Evolutionary conservation across 2,329 filamentous ascomycete species (phyloP), one percentile per base, ranked within the genome.

Genomic region (Pestalotiopsis sp.): DNA sequence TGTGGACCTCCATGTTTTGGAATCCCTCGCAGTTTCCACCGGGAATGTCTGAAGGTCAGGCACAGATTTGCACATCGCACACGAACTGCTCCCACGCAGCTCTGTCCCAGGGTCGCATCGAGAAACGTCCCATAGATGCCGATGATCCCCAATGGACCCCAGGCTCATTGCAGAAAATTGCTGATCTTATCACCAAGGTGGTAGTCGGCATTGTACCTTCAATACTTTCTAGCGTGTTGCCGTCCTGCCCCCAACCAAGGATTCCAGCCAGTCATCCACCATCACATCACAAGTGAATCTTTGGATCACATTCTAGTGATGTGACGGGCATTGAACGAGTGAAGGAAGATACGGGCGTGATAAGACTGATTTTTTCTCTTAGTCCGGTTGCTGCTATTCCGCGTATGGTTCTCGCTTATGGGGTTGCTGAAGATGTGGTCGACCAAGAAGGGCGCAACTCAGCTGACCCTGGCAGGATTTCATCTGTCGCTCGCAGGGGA

Each of bases 271-370:
- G 23, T 23, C 27, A 59, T 59, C 23, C 36, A 36, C 31, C 31
- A 39, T 62, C 59, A 62, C 59, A 62, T 62, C 59, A 62, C 59
- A 62, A 36, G 36, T 20, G 17, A 36, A 27, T 59, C 57, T 27
- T 52, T 23, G 59, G 38, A 62, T 62, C 59, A 62, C 59, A 62
- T 36, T 27, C 31, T 62, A 20, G 59, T 39, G 59, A 36, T 62
- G 59, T 62, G 59, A 62, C 17, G 36, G 17, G 36, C 17, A n/a
- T n/a, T 9, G 45, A 23, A 52, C 20, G 45, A 52, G n/a, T 52
- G 45, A 52, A 49, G 41, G 41, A 49, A 52, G 45, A 52, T 52
- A 52, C 7, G 17, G 45, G 45, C 45, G 14, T 52, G 45, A 52
- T 52, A 52, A 52, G 45, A 36, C 31, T 36, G 31, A 23, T 52